A percentile compares a stretch with the other conserved stretches of the same genome.
Evolutionary conservation across 805 yeast species (phyloP).

Genomic region (Jamesozyma spencerorum): DNA sequence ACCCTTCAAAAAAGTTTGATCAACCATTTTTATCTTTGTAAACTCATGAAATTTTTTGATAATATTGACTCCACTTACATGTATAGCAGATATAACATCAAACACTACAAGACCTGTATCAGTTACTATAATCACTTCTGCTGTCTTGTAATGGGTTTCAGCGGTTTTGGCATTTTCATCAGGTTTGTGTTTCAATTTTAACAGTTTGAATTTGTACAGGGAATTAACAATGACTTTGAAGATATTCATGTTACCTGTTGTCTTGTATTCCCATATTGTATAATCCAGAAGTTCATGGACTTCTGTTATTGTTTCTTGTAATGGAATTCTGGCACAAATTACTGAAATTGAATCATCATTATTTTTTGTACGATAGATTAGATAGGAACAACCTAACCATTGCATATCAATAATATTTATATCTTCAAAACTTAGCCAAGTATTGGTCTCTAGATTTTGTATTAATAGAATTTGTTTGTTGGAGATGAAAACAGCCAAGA

Average conservation of each 20-base stretch:
- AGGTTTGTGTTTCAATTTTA: constrained; percentile 16
- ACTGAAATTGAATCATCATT: constrained; percentile 15
- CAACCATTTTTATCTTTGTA: constrained; percentile 11
- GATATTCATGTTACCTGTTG: constrained; percentile 11
- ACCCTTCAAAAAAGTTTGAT: constrained; percentile 1
- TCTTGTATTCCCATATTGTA: constrained; percentile 22
- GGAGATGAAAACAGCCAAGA: constrained; percentile 22
- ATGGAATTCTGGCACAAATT: constrained; percentile 21
- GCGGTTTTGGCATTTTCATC: constrained; percentile 5
- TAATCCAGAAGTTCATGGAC: constrained; percentile 10
- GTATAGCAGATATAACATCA: constrained; percentile 23
- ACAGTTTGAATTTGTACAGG: constrained; percentile 13
- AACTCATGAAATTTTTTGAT: constrained; percentile 20
- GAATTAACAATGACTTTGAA: constrained; percentile 19
- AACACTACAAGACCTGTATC: constrained; percentile 13
- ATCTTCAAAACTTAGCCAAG: constrained; percentile 24
- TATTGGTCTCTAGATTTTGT: constrained; percentile 20
- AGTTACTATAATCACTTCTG: constrained; percentile 22
- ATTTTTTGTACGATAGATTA: constrained; percentile 19
- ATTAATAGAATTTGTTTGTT: constrained; percentile 27
- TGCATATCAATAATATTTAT: constrained; percentile 20
- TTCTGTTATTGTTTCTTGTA: constrained; percentile 10
- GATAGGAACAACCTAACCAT: constrained; percentile 28
- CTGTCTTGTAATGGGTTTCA: constrained; percentile 22
- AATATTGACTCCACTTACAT: constrained; percentile 17